Evolutionary conservation across 768 basidiomycete genomes (phyloP).

Genomic region (Xanthoconium stramineum): DNA sequence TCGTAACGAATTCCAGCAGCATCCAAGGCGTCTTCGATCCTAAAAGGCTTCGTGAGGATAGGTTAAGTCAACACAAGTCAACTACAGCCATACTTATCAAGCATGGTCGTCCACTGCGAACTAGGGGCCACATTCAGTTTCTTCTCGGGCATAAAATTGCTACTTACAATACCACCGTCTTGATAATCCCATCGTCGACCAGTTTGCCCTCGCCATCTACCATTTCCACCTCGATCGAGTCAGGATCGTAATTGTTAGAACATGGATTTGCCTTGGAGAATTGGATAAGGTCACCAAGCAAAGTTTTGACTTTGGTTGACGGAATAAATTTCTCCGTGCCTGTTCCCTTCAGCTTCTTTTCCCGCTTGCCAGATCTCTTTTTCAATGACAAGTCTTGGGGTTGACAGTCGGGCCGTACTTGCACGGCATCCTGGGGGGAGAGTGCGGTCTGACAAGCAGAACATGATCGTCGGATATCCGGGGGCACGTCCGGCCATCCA

Average conservation of each 20-base stretch:
- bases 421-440: constrained; percentile 70
- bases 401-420: constrained; percentile 63
- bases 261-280: constrained; percentile 84
- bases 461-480: constrained; percentile 62
- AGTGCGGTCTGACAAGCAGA: constrained; percentile 75
- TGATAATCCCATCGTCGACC: constrained; percentile 67
- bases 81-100: constrained; percentile 64
- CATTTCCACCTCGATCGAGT: constrained; percentile 69
- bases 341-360: constrained; percentile 59
- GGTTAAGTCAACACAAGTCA: background rate
- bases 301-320: constrained; percentile 86
- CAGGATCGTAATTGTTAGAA: constrained; percentile 83
- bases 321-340: constrained; percentile 58
- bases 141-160: constrained; percentile 11
- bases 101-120: constrained; percentile 94
- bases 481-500: constrained; percentile 70
- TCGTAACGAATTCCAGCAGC: constrained; percentile 81
- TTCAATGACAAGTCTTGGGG: constrained; percentile 44
- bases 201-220: constrained; percentile 71
- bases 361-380: constrained; percentile 62
- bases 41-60: constrained; percentile 26
- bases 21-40: constrained; percentile 88
- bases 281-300: constrained; percentile 74
- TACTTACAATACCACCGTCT: constrained; percentile 95
- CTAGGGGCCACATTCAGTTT: constrained; percentile 37